Conservation (phyloP, 2,329 filamentous ascomycete genomes). For the Cladosporium sp. region DNA sequence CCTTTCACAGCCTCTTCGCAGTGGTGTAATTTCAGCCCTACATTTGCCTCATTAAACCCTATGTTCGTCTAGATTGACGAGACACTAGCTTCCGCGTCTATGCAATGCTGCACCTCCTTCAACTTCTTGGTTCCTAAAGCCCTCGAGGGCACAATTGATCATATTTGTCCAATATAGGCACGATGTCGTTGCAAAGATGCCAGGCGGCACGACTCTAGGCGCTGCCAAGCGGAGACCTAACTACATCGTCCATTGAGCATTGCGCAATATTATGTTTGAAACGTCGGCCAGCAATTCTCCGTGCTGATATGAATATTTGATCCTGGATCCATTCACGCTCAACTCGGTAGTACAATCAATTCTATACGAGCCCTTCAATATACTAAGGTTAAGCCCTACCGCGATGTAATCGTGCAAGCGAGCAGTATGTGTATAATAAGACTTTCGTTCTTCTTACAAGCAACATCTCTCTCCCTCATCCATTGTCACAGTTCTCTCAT, state of each 20-base stretch:
- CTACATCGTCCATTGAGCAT: neutral
- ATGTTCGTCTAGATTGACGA: constrained; percentile 5
- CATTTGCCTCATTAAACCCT: constrained; percentile 5
- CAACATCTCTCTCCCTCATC: neutral
- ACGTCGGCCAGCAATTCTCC: neutral
- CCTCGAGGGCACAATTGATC: neutral
- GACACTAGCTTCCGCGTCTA: constrained; percentile 11
- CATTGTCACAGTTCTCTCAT: constrained; percentile 3
- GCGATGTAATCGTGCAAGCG: neutral
- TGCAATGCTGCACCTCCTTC: neutral
- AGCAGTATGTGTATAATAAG: constrained; percentile 7
- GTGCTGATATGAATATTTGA: neutral
- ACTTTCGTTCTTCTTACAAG: neutral
- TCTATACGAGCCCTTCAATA: neutral
- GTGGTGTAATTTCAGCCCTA: neutral
- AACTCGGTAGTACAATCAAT: constrained; percentile 1
- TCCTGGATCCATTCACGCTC: neutral
- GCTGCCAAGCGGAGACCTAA: neutral
- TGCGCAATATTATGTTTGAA: neutral
- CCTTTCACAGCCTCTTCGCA: neutral
- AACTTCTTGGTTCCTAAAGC: neutral
- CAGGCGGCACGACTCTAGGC: neutral
- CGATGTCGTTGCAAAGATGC: neutral
- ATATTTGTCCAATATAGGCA: neutral
- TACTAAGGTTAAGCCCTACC: neutral